A percentile compares a stretch with the other conserved stretches of the same genome.
Conservation (phyloP, 805 yeast species). For the Wickerhamomyces mucosus region DNA sequence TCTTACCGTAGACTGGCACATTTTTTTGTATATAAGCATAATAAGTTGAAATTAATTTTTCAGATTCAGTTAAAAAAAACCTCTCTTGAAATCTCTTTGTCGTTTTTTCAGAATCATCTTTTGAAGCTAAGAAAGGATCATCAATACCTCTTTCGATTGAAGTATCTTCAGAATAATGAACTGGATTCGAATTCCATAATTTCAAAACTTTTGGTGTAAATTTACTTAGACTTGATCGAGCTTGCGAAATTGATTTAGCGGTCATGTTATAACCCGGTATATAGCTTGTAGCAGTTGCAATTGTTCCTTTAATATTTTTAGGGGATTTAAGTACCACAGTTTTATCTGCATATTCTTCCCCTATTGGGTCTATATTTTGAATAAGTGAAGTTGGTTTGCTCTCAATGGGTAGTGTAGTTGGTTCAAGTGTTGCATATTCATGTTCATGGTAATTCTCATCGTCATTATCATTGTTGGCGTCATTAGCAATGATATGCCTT, state of each 20-base stretch:
- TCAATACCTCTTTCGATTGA: conserved; percentile 31
- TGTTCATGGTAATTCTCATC: no score
- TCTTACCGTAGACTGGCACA: conserved; percentile 74
- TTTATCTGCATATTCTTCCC: no score
- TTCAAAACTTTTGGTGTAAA: conserved; percentile 16
- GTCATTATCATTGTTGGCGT: no score
- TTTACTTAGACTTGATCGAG: conserved; percentile 7
- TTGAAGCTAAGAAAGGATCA: conserved; percentile 40
- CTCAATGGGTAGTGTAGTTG: no score
- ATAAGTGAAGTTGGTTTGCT: no score
- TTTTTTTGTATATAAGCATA: conserved; percentile 59
- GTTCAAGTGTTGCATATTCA: no score
- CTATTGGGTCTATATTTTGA: no score
- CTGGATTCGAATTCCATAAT: conserved; percentile 53
- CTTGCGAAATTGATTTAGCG: conserved; percentile 2
- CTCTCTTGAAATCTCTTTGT: conserved; percentile 52
- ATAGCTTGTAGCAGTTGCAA: neutral
- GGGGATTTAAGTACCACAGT: no score
- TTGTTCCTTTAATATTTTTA: neutral
- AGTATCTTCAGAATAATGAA: conserved; percentile 40
- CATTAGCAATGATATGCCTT: no score
- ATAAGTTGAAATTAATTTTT: conserved; percentile 55
- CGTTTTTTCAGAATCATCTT: conserved; percentile 34
- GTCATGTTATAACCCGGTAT: neutral
- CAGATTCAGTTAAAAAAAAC: conserved; percentile 50